Base-by-base conservation (phyloP, 768 basidiomycete genomes). In the Boletus reticulatus region DNA sequence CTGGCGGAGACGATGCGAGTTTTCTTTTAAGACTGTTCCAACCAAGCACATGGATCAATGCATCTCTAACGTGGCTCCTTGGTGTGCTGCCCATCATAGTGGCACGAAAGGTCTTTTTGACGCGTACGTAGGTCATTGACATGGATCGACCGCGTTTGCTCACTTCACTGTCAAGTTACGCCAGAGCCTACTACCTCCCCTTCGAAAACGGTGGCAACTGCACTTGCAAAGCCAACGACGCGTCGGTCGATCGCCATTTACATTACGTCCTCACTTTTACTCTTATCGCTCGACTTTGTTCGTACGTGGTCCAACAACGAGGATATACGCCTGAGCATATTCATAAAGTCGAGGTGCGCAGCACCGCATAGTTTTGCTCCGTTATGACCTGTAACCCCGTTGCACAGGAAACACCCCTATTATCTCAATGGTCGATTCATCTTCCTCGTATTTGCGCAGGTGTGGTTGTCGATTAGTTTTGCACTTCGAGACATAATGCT, bases 341-440 rank as follows among this genome's bases (percentile, higher is more conserved):
- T 90, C 53, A 82, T 87, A 16, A 84, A 83, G 57, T 89, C 87
- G 32, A 84, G 75, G 89, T 87, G 54, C 29, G 60, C 77, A 68
- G 6, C 20, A 7, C n/a, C 16, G 5, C 16, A 7, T 17, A 1
- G 6, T 14, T 19, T 12, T 14, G 13, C 34, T 14, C 11, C 38
- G 12, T 24, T 1, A 43, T 54, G 10, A 5, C 41, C 22, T 11
- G 41, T 12, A 48, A 43, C 37, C 4, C n/a, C 0, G 20, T 41
- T 38, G 4, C n/a, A 43, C 57, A 89, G 88, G 63, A 89, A 87
- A 70, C 87, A 91, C 56, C 88, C 87, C 0, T 81, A 83, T 59
- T 85, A 89, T 62, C 75, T 90, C 20, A 89, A 89, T 50, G 87
- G 87, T 1, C 81, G 82, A 17, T 71, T 88, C 6, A 58, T 90